Evolutionary conservation across 306 rosid genomes (phyloP), one percentile per base, ranked within the genome.

Genomic region (Fagus sylvatica): DNA sequence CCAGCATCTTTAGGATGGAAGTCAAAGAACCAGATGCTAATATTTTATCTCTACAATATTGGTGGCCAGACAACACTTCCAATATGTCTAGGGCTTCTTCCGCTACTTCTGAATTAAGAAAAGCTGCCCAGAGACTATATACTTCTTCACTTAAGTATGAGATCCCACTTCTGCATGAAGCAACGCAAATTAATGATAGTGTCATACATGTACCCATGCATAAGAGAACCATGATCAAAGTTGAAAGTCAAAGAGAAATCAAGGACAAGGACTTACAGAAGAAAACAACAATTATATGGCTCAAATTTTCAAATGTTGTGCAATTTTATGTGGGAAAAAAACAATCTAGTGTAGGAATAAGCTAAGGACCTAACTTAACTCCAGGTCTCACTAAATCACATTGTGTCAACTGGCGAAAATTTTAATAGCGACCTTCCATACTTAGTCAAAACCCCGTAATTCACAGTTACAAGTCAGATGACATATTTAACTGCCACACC

Each of bases 1-100:
- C 81, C 0, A 96, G 92, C 64, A 85, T 71, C 57, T 73, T 84
- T 36, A 89, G 30, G 61, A 93, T 76, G 81, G 89, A 73, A 66
- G 75, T 13, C 32, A 89, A 85, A 76, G 88, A 89, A 79, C 87
- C 87, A 13, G 93, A 81, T 78, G 87, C 85, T 53, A 76, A 78
- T 71, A 88, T 85, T 74, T 85, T 88, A 56, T 61, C 60, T 72
- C 80, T 70, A 39, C 84, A 79, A 59, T 78, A 46, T 57, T 74
- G 67, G 75, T 82, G 62, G 42, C 74, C 85, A 9, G 99, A 91
- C 54, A 96, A 79, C 53, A 87, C 85, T 85, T 93, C 97, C 88
- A 93, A 59, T 75, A 88, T 60, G 54, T 79, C 72, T 76, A 96
- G 93, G 81, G 80, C 93, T 83, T 91, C 97, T 77, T 78, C 87